Percentiles rank a stretch among this genome's conserved stretches.
Evolutionary conservation across 2,329 filamentous ascomycete species (phyloP).

Genomic region (Fusarium lateritium): DNA sequence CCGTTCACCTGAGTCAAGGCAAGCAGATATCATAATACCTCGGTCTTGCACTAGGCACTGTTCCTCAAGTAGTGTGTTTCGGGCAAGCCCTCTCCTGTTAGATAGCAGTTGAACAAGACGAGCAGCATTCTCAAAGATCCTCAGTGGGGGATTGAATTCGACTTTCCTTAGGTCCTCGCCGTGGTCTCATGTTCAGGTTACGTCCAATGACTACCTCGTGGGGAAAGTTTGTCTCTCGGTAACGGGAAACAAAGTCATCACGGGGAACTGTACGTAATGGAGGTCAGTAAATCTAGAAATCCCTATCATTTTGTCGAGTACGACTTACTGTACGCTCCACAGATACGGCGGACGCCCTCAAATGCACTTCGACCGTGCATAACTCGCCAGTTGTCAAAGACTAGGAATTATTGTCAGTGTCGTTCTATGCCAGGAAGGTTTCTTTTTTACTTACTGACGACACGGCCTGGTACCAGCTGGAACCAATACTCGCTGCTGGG

Average conservation of each 20-base stretch:
- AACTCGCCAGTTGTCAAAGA: constrained; percentile 97
- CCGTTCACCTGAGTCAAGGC: neutral
- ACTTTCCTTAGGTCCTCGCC: constrained; percentile 10
- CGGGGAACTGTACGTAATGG: constrained; percentile 71
- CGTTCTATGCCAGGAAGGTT: neutral
- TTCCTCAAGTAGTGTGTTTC: neutral
- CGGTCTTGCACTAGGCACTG: neutral
- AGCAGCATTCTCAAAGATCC: constrained; percentile 7
- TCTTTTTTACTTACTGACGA: constrained; percentile 73
- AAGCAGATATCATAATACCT: neutral
- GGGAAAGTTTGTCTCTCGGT: constrained; percentile 77
- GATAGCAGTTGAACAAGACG: neutral
- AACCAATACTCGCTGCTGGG: constrained; percentile 81
- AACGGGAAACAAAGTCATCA: constrained; percentile 85
- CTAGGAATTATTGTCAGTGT: constrained; percentile 58
- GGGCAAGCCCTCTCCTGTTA: neutral
- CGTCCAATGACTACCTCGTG: constrained; percentile 60
- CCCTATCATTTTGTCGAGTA: neutral
- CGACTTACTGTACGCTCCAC: constrained; percentile 87
- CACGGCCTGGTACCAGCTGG: constrained; percentile 82
- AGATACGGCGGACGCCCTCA: constrained; percentile 87
- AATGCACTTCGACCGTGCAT: constrained; percentile 90
- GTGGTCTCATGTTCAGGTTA: constrained; percentile 52
- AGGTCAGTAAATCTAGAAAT: constrained; percentile 14
- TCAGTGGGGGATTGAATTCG: constrained; percentile 12